Base-by-base conservation (phyloP, 768 basidiomycete species). In the Collybia mongolica region DNA sequence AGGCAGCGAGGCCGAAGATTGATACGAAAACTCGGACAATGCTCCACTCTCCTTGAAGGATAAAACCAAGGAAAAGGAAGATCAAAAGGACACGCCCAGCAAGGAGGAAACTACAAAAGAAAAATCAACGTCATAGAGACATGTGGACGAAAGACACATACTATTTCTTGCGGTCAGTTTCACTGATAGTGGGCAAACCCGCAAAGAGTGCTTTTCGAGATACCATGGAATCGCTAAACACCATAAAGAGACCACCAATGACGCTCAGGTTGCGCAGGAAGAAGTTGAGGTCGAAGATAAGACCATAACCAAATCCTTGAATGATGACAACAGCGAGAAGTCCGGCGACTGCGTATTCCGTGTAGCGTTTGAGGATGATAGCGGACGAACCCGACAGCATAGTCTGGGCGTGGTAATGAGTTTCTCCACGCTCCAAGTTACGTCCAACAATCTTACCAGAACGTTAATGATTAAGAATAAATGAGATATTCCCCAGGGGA, bases 201-300 rank as follows among this genome's bases (percentile, higher is more conserved):
- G 95, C 96, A 59, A 98, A 98, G 39, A 86, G 73, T 58, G 86
- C 84, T 73, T 88, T 94, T 68, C 86, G 82, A 18, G 84, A 88
- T 50, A 90, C 79, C 81, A 98, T 88, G 1, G 93, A 90, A 67
- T 99, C 97, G 56, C 89, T 93, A 71, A 99, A 94, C 20, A 98
- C 95, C 97, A 99, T 99, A 72, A 99, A 86, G 40, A 99, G 84
- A 47, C 97, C 97, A 48, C 97, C 97, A 54, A 98, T 93, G 65
- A 99, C 97, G 54, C 88, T 90, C 49, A 99, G 80, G 72, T 98
- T 99, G 68, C 97, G 94, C 39, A 98, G 88, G 93, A 99, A 99
- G 82, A 99, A 99, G 74, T 91, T 98, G 68, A 98, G 80, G 79
- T 98, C 97, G 70, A 99, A 99, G 63, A 99, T 96, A 67, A 99